These are phyloP conservation scores for Nemania diffusa DNA, from an alignment of 2,329 filamentous ascomycete genomes.

Conservation along the genomic window DNA sequence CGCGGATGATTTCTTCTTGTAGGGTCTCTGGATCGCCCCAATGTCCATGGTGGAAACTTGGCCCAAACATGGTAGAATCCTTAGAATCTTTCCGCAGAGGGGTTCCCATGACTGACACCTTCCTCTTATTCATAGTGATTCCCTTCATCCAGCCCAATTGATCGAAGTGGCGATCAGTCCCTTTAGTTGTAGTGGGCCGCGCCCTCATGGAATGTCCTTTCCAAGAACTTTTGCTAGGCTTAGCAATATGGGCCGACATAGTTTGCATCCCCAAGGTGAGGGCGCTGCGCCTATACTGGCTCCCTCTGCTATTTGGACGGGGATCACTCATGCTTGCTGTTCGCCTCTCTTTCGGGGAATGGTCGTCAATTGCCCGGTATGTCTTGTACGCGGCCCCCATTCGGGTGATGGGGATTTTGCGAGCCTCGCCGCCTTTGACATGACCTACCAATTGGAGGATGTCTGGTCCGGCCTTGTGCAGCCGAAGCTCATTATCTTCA, in stretches of 20 bases:
- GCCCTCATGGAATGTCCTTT: conserved; percentile 69
- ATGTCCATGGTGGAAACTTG: conserved; percentile 63
- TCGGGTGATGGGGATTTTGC: conserved; percentile 79
- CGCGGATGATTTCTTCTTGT: conserved; percentile 72
- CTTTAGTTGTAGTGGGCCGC: conserved; percentile 56
- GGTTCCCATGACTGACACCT: conserved; percentile 54
- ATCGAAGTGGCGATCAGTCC: conserved; percentile 60
- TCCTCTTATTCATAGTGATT: conserved; percentile 70
- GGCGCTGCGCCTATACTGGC: conserved; percentile 57
- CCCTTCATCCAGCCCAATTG: conserved; percentile 78
- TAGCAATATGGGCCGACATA: conserved; percentile 53
- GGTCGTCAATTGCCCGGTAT: conserved; percentile 77
- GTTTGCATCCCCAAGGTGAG: conserved; percentile 58
- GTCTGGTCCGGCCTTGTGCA: conserved; percentile 77
- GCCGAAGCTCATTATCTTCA: conserved; percentile 81
- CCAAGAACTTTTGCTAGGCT: conserved; percentile 56
- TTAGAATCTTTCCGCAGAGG: conserved; percentile 63
- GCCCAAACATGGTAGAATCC: conserved; percentile 63
- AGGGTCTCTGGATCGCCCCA: conserved; percentile 71
- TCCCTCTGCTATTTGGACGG: conserved; percentile 58
- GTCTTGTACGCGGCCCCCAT: conserved; percentile 86
- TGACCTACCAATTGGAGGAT: conserved; percentile 77
- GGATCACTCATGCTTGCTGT: conserved; percentile 71
- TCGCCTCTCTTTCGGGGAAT: conserved; percentile 66
- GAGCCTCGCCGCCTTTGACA: conserved; percentile 72